Percentiles rank a stretch among this genome's conserved stretches.
phyloP scores from a whole-genome alignment of 106 monocot genomes.

The Hemerocallis citrina region DNA sequence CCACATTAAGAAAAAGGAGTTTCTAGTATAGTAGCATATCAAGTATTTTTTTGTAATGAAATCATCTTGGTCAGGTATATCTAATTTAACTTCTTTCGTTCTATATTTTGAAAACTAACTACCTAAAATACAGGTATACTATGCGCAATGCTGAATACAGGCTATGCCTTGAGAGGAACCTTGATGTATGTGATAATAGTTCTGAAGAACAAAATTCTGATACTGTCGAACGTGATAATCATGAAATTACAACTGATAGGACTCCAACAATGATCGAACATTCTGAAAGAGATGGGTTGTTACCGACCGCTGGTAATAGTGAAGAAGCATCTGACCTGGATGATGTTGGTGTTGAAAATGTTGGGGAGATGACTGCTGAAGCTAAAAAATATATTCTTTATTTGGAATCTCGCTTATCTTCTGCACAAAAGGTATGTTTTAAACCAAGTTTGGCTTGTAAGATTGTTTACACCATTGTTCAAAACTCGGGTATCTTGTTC shows the following conservation, averaged over 20 bases:
- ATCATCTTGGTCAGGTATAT: neutral
- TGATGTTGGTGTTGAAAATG: slow-evolving; percentile 31
- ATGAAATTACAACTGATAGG: slow-evolving; percentile 15
- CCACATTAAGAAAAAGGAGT: neutral
- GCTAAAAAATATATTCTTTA: slow-evolving; percentile 65
- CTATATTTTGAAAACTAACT: neutral
- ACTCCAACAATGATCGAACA: slow-evolving; percentile 16
- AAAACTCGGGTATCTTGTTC: too few species aligned
- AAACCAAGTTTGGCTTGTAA: neutral
- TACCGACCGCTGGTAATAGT: slow-evolving; percentile 15
- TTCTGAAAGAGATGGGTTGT: slow-evolving; percentile 14
- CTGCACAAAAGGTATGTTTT: slow-evolving; percentile 56
- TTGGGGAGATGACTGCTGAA: slow-evolving; percentile 61
- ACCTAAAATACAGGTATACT: slow-evolving; percentile 57
- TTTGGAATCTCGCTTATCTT: slow-evolving; percentile 67
- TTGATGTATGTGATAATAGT: slow-evolving; percentile 46
- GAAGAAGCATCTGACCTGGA: slow-evolving; percentile 15
- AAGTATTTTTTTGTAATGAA: too few species aligned
- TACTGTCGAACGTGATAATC: slow-evolving; percentile 15
- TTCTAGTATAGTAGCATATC: too few species aligned
- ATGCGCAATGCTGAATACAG: slow-evolving; percentile 90
- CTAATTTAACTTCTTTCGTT: neutral
- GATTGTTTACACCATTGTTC: too few species aligned
- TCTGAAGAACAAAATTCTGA: slow-evolving; percentile 21
- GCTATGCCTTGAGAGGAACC: slow-evolving; percentile 75